Evolutionary conservation across 2,329 filamentous ascomycete species (phyloP), one percentile per base, ranked within the genome.

Genomic region (Nannizzia gypsea): DNA sequence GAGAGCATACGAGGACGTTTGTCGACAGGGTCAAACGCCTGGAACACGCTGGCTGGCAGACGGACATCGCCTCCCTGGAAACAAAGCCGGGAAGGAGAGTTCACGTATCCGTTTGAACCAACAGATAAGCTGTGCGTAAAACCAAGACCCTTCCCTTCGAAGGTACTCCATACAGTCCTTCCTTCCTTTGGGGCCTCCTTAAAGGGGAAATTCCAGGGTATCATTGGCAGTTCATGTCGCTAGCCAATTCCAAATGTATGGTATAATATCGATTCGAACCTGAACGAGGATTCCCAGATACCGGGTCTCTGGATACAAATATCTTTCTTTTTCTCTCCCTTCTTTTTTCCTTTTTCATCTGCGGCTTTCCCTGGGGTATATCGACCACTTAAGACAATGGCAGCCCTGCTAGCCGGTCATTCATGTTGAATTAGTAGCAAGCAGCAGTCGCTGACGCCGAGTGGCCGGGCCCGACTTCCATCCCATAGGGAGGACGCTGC

Each of bases 31-130:
- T 71, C 62, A 64, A 36, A 34, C 44, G 72, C 62, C 62, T 84
- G 59, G 67, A 65, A 61, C 69, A 70, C 36, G 73, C 67, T 34
- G 87, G 87, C 0, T 91, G 88, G 88, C 81, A 90, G 71, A 65
- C 88, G 54, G 75, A 82, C 60, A 78, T 77, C 57, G 78, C 78
- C 42, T 85, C 83, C 4, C 74, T 91, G 65, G 87, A 90, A 75
- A 90, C 86, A 17, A 77, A 74, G 61, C 75, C 80, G 54, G 83
- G 81, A 9, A 67, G 68, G 59, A 70, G 76, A 61, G 62, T 52
- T n/a, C 22, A 31, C 22, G 48, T 52, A 52, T 31, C 22, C 13
- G 22, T 52, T 52, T 52, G 48, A 52, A 28, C 22, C 3, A 24
- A n/a, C 13, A n/a, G 48, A 13, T 28, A 52, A 36, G 31, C 31